A percentile compares a stretch with the other conserved stretches of the same genome.
phyloP scores from a whole-genome alignment of 306 rosid species.

The Cucurbita maxima region DNA sequence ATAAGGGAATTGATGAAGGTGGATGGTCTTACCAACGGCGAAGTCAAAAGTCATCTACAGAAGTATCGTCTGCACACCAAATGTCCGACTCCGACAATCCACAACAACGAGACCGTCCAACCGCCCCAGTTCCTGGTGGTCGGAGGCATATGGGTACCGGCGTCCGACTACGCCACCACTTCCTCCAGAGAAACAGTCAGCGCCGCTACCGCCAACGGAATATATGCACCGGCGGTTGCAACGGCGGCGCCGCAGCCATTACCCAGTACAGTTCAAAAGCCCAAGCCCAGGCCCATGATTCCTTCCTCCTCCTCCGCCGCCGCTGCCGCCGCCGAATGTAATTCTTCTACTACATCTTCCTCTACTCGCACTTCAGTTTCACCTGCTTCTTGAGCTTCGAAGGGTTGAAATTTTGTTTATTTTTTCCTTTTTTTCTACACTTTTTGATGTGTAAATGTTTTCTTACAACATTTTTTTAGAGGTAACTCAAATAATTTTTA shows the following conservation, averaged over 20 bases:
- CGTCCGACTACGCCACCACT: slow-evolving; percentile 43
- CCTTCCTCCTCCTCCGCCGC: slow-evolving; percentile 5
- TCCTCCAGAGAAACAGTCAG: slow-evolving; percentile 21
- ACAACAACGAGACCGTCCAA: slow-evolving; percentile 29
- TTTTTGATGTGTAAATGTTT: background rate
- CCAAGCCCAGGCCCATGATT: slow-evolving; percentile 10
- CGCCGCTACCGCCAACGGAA: slow-evolving; percentile 19
- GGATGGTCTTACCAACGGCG: slow-evolving; percentile 92
- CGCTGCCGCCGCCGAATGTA: slow-evolving; percentile 27
- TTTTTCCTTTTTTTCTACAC: background rate
- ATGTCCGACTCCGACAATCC: slow-evolving; percentile 45
- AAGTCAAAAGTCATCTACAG: slow-evolving; percentile 95
- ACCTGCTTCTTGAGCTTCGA: background rate
- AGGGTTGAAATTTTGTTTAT: slow-evolving; percentile 22
- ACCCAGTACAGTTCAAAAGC: slow-evolving; percentile 15
- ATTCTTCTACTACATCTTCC: slow-evolving; percentile 64
- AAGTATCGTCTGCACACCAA: slow-evolving; percentile 79
- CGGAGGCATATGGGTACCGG: slow-evolving; percentile 72
- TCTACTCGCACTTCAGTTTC: slow-evolving; percentile 51
- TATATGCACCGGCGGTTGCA: slow-evolving; percentile 55
- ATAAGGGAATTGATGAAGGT: slow-evolving; percentile 84
- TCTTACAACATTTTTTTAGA: too few relatives aligned
- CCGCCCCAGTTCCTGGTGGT: slow-evolving; percentile 55
- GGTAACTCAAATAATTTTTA: too few relatives aligned
- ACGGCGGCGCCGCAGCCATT: slow-evolving; percentile 18